A percentile compares a stretch with the other conserved stretches of the same genome.
phyloP scores from a whole-genome alignment of 164 flowering plant genomes.

The Tinospora cordifolia region DNA sequence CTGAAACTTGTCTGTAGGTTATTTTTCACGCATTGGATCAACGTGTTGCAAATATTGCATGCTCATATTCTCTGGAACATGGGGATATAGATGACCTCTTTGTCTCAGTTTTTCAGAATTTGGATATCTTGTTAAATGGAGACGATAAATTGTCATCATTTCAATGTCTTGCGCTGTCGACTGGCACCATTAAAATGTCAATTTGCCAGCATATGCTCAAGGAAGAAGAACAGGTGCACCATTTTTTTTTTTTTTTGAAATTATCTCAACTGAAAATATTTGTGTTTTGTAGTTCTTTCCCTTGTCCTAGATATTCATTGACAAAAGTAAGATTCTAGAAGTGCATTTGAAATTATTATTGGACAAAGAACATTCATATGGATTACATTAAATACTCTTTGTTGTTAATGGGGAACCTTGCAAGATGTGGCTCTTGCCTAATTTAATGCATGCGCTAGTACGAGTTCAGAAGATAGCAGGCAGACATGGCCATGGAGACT shows the following conservation, averaged over 20 bases:
- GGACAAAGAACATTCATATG: not conserved
- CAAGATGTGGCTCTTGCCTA: no score
- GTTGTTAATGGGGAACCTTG: no score
- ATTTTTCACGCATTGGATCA: constrained; percentile 57
- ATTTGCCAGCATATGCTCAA: constrained; percentile 73
- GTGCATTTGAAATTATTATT: not conserved
- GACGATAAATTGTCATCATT: constrained; percentile 22
- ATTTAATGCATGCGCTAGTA: no score
- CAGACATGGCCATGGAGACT: no score
- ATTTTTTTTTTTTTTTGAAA: not conserved
- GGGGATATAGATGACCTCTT: constrained; percentile 46
- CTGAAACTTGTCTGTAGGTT: constrained; percentile 39
- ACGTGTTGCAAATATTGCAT: constrained; percentile 44
- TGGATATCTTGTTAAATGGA: constrained; percentile 32
- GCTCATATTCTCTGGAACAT: constrained; percentile 68
- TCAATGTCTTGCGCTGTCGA: constrained; percentile 42
- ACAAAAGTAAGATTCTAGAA: not conserved
- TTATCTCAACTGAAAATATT: constrained; percentile 6
- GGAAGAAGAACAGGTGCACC: constrained; percentile 80
- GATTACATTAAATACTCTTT: not conserved
- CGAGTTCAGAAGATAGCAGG: no score
- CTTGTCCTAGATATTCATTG: not conserved
- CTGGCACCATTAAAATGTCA: constrained; percentile 42
- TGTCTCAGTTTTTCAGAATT: constrained; percentile 31
- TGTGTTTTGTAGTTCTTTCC: not conserved